A percentile compares a stretch with the other conserved stretches of the same genome.
Conservation (phyloP, 176 grass and related monocot species). For the Otatea glauca region DNA sequence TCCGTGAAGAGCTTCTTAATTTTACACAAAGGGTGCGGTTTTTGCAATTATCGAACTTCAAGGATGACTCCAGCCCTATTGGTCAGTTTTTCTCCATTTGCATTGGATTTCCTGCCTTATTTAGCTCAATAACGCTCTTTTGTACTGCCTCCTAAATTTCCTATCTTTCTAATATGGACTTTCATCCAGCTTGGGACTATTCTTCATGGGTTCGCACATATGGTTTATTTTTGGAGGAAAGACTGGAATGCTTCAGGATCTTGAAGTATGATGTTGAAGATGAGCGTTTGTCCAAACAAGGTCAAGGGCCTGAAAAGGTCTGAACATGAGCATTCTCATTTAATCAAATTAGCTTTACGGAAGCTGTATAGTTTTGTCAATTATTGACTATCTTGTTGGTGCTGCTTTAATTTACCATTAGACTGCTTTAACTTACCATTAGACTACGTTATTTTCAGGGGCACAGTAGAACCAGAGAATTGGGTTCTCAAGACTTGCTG, state of each 20-base stretch:
- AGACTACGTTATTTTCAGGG: constrained; percentile 54
- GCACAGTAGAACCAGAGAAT: constrained; percentile 78
- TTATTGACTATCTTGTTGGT: constrained; percentile 8
- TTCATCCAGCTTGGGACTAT: constrained; percentile 87
- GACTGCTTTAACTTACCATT: constrained; percentile 20
- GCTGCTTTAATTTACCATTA: constrained; percentile 8
- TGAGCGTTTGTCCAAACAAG: constrained; percentile 81
- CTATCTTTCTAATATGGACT: constrained; percentile 19
- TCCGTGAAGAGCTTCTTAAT: constrained; percentile 82
- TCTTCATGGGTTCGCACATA: constrained; percentile 97
- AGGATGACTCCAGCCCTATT: constrained; percentile 91
- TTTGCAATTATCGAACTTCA: constrained; percentile 94
- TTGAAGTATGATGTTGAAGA: constrained; percentile 96
- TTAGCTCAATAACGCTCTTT: constrained; percentile 11
- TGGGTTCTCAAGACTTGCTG: constrained; percentile 78
- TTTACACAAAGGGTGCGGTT: constrained; percentile 84
- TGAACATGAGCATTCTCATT: constrained; percentile 42
- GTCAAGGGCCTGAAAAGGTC: constrained; percentile 91
- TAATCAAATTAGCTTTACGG: background rate
- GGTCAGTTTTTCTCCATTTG: constrained; percentile 52
- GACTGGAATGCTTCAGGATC: constrained; percentile 92
- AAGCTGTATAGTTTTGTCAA: background rate
- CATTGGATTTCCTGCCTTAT: constrained; percentile 2
- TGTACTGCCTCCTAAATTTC: background rate
- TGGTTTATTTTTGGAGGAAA: constrained; percentile 93